Conservation (phyloP, 805 yeast species). For the Cyberlindnera americana region DNA sequence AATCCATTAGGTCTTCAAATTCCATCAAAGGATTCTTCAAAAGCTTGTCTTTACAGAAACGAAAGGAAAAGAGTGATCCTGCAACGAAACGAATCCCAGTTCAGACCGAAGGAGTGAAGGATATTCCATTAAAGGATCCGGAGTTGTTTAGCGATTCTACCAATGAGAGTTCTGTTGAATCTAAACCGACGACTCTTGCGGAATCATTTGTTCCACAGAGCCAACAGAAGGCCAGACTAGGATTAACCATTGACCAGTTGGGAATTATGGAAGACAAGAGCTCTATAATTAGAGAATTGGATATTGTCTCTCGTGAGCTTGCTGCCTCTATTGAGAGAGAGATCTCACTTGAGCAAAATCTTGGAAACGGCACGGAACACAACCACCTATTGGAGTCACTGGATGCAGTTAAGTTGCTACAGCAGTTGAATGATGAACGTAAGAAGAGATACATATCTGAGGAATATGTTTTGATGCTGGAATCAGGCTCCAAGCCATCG, state of each 20-base stretch:
- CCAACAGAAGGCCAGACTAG: slow-evolving; percentile 27
- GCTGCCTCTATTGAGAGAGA: slow-evolving; percentile 73
- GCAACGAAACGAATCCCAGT: not conserved
- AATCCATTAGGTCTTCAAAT: slow-evolving; percentile 18
- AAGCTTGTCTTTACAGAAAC: slow-evolving; percentile 20
- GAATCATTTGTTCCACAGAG: slow-evolving; percentile 20
- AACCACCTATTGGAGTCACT: slow-evolving; percentile 34
- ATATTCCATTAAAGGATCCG: slow-evolving; percentile 7
- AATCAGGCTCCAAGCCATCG: slow-evolving; percentile 50
- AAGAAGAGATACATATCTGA: slow-evolving; percentile 65
- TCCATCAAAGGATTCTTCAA: slow-evolving; percentile 25
- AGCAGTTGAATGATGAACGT: slow-evolving; percentile 60
- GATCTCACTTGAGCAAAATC: slow-evolving; percentile 49
- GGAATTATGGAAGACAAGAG: slow-evolving; percentile 59
- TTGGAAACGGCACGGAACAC: slow-evolving; percentile 18
- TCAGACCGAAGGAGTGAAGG: slow-evolving; percentile 1
- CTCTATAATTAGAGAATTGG: slow-evolving; percentile 58
- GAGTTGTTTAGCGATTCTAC: slow-evolving; percentile 10
- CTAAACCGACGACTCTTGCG: slow-evolving; percentile 11
- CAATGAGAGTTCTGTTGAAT: slow-evolving; percentile 7
- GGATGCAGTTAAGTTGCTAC: slow-evolving; percentile 50
- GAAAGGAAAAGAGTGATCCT: slow-evolving; percentile 14
- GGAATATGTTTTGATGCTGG: slow-evolving; percentile 58
- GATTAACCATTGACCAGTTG: slow-evolving; percentile 56
- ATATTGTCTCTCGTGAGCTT: slow-evolving; percentile 65